A percentile compares a stretch with the other conserved stretches of the same genome.
Evolutionary conservation across 805 yeast genomes (phyloP).

Genomic region (Metschnikowia anglica): DNA sequence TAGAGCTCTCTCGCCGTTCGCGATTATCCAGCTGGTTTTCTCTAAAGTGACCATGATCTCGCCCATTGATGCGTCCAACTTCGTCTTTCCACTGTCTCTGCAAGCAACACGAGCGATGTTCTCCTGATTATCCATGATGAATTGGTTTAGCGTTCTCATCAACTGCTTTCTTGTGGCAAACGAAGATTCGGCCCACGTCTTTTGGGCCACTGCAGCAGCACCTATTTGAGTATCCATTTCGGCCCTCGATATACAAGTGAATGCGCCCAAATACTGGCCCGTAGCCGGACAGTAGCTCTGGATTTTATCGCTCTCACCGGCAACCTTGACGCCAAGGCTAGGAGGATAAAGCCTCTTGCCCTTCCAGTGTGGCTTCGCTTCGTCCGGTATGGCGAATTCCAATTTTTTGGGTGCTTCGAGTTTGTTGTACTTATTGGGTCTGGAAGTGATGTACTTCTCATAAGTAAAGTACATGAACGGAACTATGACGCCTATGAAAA

Average conservation of each 20-base stretch:
- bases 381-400: constrained; percentile 62
- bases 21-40: constrained; percentile 84
- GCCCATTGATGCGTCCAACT: constrained; percentile 94
- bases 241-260: constrained; percentile 56
- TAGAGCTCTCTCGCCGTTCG: constrained; percentile 75
- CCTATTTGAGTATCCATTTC: constrained; percentile 69
- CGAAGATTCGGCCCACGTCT: constrained; percentile 48
- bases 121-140: constrained; percentile 77
- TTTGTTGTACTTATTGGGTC: constrained; percentile 42
- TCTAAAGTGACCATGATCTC: constrained; percentile 94
- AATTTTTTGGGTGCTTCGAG: constrained; percentile 48
- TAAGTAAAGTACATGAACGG: constrained; percentile 38
- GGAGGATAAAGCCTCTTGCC: constrained; percentile 72
- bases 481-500: constrained; percentile 39
- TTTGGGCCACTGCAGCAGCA: constrained; percentile 56
- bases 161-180: constrained; percentile 69
- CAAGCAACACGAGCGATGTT: constrained; percentile 90
- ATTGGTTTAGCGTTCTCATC: constrained; percentile 67
- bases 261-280: constrained; percentile 80
- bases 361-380: constrained; percentile 88
- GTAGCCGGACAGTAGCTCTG: constrained; percentile 96
- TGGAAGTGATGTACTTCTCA: constrained; percentile 35
- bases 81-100: constrained; percentile 94
- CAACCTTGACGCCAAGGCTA: constrained; percentile 51
- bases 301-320: constrained; percentile 63